Evolutionary conservation across 257 asterid species (phyloP), one percentile per base, ranked within the genome.

Genomic region (Prunella vulgaris): DNA sequence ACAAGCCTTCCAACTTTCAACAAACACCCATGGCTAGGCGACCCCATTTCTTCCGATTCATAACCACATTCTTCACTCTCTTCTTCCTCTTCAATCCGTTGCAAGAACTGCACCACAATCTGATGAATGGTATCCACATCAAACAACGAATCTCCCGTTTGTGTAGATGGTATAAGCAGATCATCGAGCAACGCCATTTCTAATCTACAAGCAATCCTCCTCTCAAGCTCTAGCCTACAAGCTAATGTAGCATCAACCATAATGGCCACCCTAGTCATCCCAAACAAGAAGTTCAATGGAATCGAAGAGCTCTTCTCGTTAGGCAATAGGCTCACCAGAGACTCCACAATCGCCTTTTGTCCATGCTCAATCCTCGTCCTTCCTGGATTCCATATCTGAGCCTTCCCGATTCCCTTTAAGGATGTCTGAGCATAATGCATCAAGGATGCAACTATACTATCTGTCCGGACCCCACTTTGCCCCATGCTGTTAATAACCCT

Each of bases 301-400:
- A 88, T 71, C 5, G 80, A 71, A 1, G 81, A 69, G 67, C 84
- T 79, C 61, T 78, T 85, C 66, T 82, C 87, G 5, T 44, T 60
- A 20, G 90, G 90, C 8, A 87, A 77, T 25, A 85, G 78, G 67
- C 70, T 68, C n/a, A 76, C 87, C 12, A 88, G 80, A 56, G 82
- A 75, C 68, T 84, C 90, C 1, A 79, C 72, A 21, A 86, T 79
- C 24, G 42, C 21, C 66, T 74, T 85, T 61, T 87, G 90, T 27
- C 81, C 85, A 32, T 61, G 61, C 60, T 81, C 82, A 7, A 60
- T 52, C 35, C 67, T 68, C 32, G 77, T 42, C 48, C 85, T 77
- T 4, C 86, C 86, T 3, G 88, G 88, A 74, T 82, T 86, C 92
- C 83, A 84, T 17, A 86, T 82, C 7, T 86, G 92, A 2, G 87